Conservation (phyloP, 169 alveolate species). For the Condylostoma magnum region DNA sequence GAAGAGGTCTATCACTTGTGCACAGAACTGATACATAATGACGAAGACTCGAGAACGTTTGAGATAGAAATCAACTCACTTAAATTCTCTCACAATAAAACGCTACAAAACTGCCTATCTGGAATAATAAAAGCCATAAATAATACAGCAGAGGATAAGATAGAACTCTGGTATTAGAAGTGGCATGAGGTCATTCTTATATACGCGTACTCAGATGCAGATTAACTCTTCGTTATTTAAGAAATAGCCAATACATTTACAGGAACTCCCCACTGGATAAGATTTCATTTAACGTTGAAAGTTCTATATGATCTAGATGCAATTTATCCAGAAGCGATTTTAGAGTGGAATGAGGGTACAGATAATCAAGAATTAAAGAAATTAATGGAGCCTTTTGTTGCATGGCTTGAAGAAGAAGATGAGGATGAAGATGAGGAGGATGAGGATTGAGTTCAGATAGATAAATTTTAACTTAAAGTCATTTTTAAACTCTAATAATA, state of each 20-base stretch:
- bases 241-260: neutral
- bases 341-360: neutral
- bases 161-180: neutral
- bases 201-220: neutral
- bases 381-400: neutral
- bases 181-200: constrained; percentile 1
- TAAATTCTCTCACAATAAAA: constrained; percentile 21
- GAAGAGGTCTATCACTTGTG: neutral
- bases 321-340: constrained; percentile 10
- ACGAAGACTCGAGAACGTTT: neutral
- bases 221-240: neutral
- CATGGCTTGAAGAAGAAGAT: neutral
- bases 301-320: constrained; percentile 15
- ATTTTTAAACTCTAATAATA: too few relatives aligned
- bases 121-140: neutral
- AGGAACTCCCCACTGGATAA: neutral
- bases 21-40: neutral
- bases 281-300: neutral
- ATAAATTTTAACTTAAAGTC: too few relatives aligned
- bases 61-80: constrained; percentile 18
- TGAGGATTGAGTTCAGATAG: too few relatives aligned
- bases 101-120: constrained; percentile 8
- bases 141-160: neutral
- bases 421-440: neutral
- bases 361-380: neutral